Percentiles rank a stretch among this genome's conserved stretches.
Conservation (phyloP, 2,329 filamentous ascomycete genomes). For the Penicillium frequentans region DNA sequence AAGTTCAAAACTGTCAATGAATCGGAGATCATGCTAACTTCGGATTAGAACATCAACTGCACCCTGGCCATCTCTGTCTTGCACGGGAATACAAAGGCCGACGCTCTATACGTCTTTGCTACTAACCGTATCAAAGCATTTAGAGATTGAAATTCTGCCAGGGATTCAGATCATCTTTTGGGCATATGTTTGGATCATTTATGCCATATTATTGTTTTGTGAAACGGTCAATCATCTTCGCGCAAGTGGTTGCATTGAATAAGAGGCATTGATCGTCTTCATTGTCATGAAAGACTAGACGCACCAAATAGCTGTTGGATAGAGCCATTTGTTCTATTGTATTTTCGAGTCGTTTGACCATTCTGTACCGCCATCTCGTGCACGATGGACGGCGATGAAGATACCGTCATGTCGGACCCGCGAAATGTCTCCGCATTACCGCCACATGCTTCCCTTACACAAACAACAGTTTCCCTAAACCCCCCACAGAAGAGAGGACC, state of each 20-base stretch:
- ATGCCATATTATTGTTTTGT: background rate
- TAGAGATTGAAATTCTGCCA: background rate
- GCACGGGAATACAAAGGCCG: constrained; percentile 7
- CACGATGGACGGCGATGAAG: constrained; percentile 39
- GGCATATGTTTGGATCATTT: background rate
- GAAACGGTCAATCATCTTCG: background rate
- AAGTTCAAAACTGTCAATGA: background rate
- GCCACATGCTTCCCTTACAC: constrained; percentile 16
- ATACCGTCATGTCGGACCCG: constrained; percentile 40
- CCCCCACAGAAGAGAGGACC: constrained; percentile 20
- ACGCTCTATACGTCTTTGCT: constrained; percentile 6
- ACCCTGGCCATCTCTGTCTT: background rate
- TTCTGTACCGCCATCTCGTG: background rate
- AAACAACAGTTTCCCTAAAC: constrained; percentile 14
- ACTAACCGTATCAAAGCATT: background rate
- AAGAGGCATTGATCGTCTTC: background rate
- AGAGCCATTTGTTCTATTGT: background rate
- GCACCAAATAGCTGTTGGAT: background rate
- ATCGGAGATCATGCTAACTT: background rate
- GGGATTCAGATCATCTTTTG: background rate
- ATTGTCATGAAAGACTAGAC: background rate
- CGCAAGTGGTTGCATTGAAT: background rate
- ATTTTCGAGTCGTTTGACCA: background rate
- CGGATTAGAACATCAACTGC: background rate
- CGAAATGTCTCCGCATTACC: constrained; percentile 18